Conservation (phyloP, 257 asterid species). For the Nicotiana benthamiana region DNA sequence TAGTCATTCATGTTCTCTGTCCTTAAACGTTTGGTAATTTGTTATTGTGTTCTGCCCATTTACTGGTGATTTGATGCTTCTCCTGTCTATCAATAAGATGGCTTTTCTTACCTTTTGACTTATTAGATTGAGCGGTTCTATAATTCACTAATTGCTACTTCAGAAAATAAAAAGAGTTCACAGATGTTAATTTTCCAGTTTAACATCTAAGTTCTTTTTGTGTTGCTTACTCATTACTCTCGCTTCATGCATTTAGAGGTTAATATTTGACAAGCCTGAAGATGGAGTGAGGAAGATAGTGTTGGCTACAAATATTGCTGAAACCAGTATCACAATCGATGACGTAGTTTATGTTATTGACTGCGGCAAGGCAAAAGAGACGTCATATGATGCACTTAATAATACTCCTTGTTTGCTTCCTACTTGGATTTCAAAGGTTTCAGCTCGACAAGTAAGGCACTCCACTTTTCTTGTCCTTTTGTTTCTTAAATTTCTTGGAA, state of each 20-base stretch:
- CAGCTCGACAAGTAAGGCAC: slow-evolving; percentile 72
- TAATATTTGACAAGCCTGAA: slow-evolving; percentile 72
- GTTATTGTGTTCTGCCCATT: not conserved
- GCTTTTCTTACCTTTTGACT: not conserved
- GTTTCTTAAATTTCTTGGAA: not conserved
- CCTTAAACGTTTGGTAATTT: not conserved
- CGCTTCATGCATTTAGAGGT: slow-evolving; percentile 39
- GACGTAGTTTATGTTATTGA: slow-evolving; percentile 83
- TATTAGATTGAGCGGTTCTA: not conserved
- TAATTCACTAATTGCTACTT: slow-evolving; percentile 1
- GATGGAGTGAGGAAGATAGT: slow-evolving; percentile 83
- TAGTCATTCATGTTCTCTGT: not conserved
- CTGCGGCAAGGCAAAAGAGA: slow-evolving; percentile 94
- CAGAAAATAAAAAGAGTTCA: not conserved
- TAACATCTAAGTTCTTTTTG: not conserved
- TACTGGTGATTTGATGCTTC: not conserved
- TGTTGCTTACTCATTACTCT: not conserved
- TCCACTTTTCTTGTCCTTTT: slow-evolving; percentile 7
- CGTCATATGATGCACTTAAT: slow-evolving; percentile 90
- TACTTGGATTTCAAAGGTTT: slow-evolving; percentile 87
- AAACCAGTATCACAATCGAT: slow-evolving; percentile 89
- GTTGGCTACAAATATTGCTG: slow-evolving; percentile 91
- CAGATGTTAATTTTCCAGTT: not conserved
- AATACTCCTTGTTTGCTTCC: slow-evolving; percentile 98
- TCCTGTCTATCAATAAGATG: not conserved